A percentile compares a stretch with the other conserved stretches of the same genome.
phyloP scores from a whole-genome alignment of 2,329 filamentous ascomycete genomes.

The Ascochyta lentis region DNA sequence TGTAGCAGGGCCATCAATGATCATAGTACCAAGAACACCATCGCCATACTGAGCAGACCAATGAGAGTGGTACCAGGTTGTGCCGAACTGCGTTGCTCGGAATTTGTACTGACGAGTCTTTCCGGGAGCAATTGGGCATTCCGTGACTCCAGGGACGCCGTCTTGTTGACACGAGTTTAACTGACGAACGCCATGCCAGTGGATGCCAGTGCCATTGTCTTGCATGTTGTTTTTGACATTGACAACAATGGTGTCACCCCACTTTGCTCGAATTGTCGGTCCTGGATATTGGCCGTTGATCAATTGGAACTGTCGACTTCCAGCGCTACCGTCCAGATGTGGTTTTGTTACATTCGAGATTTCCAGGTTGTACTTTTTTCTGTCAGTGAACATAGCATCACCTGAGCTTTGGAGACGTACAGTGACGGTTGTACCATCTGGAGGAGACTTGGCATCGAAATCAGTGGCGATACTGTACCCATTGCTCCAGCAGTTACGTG shows the following conservation, averaged over 20 bases:
- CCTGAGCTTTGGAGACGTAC: conserved; percentile 19
- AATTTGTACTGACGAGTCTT: conserved; percentile 64
- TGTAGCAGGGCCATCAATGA: conserved; percentile 52
- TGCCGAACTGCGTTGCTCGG: conserved; percentile 58
- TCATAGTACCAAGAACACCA: conserved; percentile 51
- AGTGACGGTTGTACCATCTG: conserved; percentile 45
- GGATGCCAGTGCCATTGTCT: conserved; percentile 58
- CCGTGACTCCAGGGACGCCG: conserved; percentile 59
- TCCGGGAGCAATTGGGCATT: conserved; percentile 72
- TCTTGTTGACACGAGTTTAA: conserved; percentile 56
- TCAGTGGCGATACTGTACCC: conserved; percentile 55
- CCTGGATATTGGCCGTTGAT: conserved; percentile 67
- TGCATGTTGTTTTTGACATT: conserved; percentile 48
- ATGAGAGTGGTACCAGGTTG: conserved; percentile 54
- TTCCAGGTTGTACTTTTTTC: conserved; percentile 46
- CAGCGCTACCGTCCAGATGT: conserved; percentile 50
- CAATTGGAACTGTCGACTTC: conserved; percentile 51
- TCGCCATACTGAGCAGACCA: conserved; percentile 53
- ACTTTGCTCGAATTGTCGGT: conserved; percentile 53
- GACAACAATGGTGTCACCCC: conserved; percentile 51
- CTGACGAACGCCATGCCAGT: conserved; percentile 59
- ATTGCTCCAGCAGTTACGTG: conserved; percentile 52
- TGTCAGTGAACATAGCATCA: conserved; percentile 4
- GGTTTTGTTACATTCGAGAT: conserved; percentile 51
- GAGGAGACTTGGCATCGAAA: conserved; percentile 53